phyloP scores from a whole-genome alignment of 805 yeast genomes.

The Saccharomycopsis javanensis region DNA sequence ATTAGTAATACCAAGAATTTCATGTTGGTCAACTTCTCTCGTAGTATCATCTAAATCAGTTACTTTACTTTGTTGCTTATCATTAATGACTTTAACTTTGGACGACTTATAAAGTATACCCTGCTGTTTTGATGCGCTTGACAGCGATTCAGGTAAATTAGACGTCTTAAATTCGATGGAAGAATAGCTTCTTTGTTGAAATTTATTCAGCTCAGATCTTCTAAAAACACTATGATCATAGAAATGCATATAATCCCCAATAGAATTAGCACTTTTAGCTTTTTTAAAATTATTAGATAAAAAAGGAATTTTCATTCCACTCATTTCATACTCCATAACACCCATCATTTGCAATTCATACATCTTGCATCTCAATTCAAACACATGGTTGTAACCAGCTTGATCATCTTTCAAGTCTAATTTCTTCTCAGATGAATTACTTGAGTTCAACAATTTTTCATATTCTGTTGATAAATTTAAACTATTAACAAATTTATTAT shows the following conservation, averaged over 20 bases:
- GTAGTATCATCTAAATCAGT: background rate
- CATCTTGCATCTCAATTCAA: constrained; percentile 87
- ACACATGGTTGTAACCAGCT: background rate
- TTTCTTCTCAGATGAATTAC: background rate
- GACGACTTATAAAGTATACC: background rate
- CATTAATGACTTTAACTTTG: background rate
- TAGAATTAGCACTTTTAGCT: background rate
- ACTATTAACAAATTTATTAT: constrained; percentile 26
- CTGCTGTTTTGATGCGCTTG: background rate
- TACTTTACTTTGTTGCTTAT: background rate
- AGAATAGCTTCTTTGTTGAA: background rate
- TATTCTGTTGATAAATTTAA: constrained; percentile 3
- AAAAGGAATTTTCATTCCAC: constrained; percentile 26
- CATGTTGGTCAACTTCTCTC: background rate
- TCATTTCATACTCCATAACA: constrained; percentile 81
- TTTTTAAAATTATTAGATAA: background rate
- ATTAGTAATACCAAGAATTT: constrained; percentile 11
- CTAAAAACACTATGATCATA: background rate
- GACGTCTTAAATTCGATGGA: background rate
- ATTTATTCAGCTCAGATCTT: background rate
- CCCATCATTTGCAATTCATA: constrained; percentile 99
- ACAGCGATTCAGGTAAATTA: background rate
- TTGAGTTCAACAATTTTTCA: background rate
- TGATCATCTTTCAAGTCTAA: constrained; percentile 6
- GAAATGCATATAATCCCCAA: background rate